Conservation (phyloP, 139 green algal genomes). For the Coelastrella sp. region DNA sequence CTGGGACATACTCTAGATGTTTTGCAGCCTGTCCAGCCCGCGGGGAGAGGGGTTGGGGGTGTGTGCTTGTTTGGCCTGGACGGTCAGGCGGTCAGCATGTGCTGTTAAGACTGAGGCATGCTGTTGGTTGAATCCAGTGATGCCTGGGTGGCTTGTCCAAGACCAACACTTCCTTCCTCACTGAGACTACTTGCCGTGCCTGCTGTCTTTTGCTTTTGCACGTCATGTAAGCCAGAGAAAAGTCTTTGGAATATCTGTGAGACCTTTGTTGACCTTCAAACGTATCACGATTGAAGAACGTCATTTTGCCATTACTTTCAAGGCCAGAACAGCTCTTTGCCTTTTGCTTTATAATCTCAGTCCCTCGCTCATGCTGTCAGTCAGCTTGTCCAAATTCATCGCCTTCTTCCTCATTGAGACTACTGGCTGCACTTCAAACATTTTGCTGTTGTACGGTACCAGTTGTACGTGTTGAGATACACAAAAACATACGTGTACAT, state of each 20-base stretch:
- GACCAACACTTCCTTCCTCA: neutral
- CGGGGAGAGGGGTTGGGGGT: too few relatives aligned
- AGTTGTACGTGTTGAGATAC: too few relatives aligned
- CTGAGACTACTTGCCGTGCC: constrained; percentile 51
- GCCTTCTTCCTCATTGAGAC: constrained; percentile 16
- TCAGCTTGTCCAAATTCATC: constrained; percentile 6
- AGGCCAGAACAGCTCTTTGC: constrained; percentile 57
- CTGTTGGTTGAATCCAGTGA: constrained; percentile 60
- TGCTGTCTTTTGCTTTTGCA: constrained; percentile 74
- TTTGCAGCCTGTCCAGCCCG: too few relatives aligned
- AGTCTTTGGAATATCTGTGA: too few relatives aligned
- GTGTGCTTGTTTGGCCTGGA: too few relatives aligned
- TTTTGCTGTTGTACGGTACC: too few relatives aligned
- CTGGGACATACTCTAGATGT: too few relatives aligned
- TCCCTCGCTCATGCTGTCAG: constrained; percentile 58
- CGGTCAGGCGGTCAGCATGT: too few relatives aligned
- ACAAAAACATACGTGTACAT: too few relatives aligned
- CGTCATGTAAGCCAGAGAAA: constrained; percentile 53
- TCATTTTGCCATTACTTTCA: too few relatives aligned
- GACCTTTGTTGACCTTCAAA: too few relatives aligned
- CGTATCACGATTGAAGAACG: too few relatives aligned
- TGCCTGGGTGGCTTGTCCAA: constrained; percentile 4
- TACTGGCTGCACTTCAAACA: constrained; percentile 42
- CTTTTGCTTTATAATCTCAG: constrained; percentile 74
- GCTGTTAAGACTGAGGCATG: neutral